phyloP scores from a whole-genome alignment of 192 early-diverging fungal genomes.

The Powellomyces hirtus region DNA sequence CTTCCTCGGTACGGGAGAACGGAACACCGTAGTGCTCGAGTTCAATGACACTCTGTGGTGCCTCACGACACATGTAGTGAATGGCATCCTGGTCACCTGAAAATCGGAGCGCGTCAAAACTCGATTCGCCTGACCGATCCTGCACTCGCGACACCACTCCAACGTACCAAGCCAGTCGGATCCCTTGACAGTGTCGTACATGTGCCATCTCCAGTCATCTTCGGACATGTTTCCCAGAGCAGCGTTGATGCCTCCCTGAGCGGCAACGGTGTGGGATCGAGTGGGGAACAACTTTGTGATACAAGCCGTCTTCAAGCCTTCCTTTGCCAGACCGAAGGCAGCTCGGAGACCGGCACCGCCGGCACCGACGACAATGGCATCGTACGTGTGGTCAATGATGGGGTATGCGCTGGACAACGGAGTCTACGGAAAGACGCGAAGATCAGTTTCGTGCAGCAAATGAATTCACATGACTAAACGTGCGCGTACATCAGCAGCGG shows the following conservation, averaged over 20 bases:
- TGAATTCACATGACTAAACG: background rate
- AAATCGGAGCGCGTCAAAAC: too few relatives aligned
- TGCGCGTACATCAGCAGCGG: slow-evolving; percentile 57
- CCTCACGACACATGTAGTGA: slow-evolving; percentile 99
- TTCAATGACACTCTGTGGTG: slow-evolving; percentile 91
- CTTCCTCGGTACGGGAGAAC: slow-evolving; percentile 96
- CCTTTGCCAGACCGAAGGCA: slow-evolving; percentile 88
- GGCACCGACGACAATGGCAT: slow-evolving; percentile 97
- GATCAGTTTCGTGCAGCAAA: background rate
- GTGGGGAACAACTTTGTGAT: slow-evolving; percentile 99
- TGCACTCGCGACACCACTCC: background rate
- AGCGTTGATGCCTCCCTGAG: slow-evolving; percentile 99
- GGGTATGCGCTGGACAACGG: slow-evolving; percentile 75
- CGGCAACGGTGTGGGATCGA: slow-evolving; percentile 97
- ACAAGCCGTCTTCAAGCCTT: slow-evolving; percentile 92
- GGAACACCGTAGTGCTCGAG: slow-evolving; percentile 98
- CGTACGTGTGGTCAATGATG: slow-evolving; percentile 97
- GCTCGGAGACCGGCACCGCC: slow-evolving; percentile 98
- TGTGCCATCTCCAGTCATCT: slow-evolving; percentile 99
- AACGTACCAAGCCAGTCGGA: slow-evolving; percentile 92
- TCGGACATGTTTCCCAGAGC: slow-evolving; percentile 99
- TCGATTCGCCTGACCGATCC: too few relatives aligned
- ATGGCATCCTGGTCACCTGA: slow-evolving; percentile 96
- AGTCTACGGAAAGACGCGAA: slow-evolving; percentile 14
- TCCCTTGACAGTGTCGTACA: slow-evolving; percentile 99